Percentiles rank a stretch among this genome's conserved stretches.
Evolutionary conservation across 2,329 filamentous ascomycete genomes (phyloP).

Genomic region (Sphaerulina musiva): DNA sequence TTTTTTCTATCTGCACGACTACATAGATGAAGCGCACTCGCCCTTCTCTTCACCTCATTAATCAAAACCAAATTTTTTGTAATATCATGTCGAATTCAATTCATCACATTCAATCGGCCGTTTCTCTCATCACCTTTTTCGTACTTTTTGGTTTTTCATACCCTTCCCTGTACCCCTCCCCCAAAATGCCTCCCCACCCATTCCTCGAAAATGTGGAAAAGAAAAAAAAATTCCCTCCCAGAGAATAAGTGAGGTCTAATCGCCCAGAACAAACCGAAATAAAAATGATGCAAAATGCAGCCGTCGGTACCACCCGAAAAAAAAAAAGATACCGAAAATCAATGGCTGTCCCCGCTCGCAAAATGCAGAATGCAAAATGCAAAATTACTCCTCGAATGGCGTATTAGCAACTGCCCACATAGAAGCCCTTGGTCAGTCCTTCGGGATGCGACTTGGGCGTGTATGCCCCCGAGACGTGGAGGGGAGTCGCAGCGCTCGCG

Average conservation of each 20-base stretch:
- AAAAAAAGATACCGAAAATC: too few relatives aligned
- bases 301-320: not conserved
- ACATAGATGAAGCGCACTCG: not conserved
- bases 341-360: too few relatives aligned
- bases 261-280: too few relatives aligned
- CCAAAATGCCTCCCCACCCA: not conserved
- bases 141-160: not conserved
- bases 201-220: not conserved
- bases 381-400: not conserved
- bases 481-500: slow-evolving; percentile 16
- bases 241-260: not conserved
- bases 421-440: slow-evolving; percentile 27
- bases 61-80: not conserved
- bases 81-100: not conserved
- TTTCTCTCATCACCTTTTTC: not conserved
- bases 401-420: slow-evolving; percentile 28
- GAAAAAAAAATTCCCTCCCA: slow-evolving; percentile 5
- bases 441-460: slow-evolving; percentile 31
- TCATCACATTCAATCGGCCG: not conserved
- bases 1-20: not conserved
- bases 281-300: not conserved
- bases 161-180: not conserved
- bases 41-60: not conserved
- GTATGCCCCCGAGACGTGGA: slow-evolving; percentile 31
- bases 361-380: too few relatives aligned